Evolutionary conservation across 192 early-diverging fungal species (phyloP).

Genomic region (Coemansia erecta): DNA sequence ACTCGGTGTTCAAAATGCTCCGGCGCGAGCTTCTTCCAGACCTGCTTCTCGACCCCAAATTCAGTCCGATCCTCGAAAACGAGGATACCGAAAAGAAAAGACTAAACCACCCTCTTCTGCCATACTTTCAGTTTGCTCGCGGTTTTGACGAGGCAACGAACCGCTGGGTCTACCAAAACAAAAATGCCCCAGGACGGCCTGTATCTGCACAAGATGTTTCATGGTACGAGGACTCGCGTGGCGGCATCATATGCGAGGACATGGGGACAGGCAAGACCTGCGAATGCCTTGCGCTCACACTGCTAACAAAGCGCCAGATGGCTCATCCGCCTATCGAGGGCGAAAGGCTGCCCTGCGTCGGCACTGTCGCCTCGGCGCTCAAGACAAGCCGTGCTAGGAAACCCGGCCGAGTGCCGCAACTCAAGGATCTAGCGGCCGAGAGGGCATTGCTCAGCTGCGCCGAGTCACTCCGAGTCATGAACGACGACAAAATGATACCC

Average conservation of each 20-base stretch:
- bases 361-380: slow-evolving; percentile 33
- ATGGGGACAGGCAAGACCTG: slow-evolving; percentile 89
- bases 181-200: slow-evolving; percentile 29
- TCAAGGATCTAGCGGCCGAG: slow-evolving; percentile 51
- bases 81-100: slow-evolving; percentile 8
- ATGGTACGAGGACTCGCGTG: slow-evolving; percentile 47
- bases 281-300: slow-evolving; percentile 65
- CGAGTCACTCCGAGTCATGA: slow-evolving; percentile 45
- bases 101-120: slow-evolving; percentile 31
- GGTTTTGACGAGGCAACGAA: slow-evolving; percentile 29
- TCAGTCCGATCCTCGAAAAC: slow-evolving; percentile 28
- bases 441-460: slow-evolving; percentile 49
- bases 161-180: slow-evolving; percentile 26
- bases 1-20: slow-evolving; percentile 69
- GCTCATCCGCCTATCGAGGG: slow-evolving; percentile 37
- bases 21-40: slow-evolving; percentile 64
- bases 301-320: slow-evolving; percentile 62
- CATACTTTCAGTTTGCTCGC: slow-evolving; percentile 42
- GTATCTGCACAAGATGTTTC: slow-evolving; percentile 27
- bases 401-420: slow-evolving; percentile 12
- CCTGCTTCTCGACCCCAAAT: slow-evolving; percentile 52
- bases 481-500: slow-evolving; percentile 51
- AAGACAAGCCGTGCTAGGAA: slow-evolving; percentile 14
- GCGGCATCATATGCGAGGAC: slow-evolving; percentile 82
- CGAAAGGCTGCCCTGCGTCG: slow-evolving; percentile 38